Evolutionary conservation across 2,329 filamentous ascomycete species (phyloP).

Genomic region (Cladorrhinum sp.): DNA sequence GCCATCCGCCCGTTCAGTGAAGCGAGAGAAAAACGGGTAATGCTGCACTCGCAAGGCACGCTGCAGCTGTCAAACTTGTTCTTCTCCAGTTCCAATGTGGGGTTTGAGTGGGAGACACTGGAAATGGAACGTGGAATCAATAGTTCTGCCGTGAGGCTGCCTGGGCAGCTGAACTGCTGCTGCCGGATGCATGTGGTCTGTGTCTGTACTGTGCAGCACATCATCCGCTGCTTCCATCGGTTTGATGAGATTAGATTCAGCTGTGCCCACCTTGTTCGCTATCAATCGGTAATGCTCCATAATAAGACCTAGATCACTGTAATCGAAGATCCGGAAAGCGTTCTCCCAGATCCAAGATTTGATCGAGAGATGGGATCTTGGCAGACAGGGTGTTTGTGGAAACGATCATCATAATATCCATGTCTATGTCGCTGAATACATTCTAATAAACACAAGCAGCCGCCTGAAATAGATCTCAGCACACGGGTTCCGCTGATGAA

Average conservation of each 20-base stretch:
- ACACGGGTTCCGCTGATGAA: slow-evolving; percentile 3
- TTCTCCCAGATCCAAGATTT: not conserved
- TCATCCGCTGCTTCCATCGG: too few species aligned
- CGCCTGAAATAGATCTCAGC: not conserved
- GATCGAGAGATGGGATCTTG: not conserved
- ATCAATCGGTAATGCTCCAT: too few species aligned
- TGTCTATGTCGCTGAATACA: too few species aligned
- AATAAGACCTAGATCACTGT: not conserved
- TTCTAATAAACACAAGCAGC: too few species aligned
- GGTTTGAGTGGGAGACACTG: not conserved
- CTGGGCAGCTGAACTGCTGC: too few species aligned
- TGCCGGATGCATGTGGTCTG: too few species aligned
- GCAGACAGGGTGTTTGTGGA: not conserved
- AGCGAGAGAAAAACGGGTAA: too few species aligned
- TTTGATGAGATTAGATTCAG: too few species aligned
- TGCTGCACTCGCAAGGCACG: not conserved
- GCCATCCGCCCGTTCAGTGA: not conserved
- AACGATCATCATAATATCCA: not conserved
- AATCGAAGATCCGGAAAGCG: not conserved
- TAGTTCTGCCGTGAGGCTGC: too few species aligned
- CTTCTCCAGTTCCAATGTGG: not conserved
- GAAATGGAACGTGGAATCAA: not conserved
- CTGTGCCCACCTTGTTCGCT: too few species aligned
- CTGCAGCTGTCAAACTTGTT: not conserved
- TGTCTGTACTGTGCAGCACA: too few species aligned